Conservation (phyloP, 306 rosid species). For the Astragalus glycyphyllos region DNA sequence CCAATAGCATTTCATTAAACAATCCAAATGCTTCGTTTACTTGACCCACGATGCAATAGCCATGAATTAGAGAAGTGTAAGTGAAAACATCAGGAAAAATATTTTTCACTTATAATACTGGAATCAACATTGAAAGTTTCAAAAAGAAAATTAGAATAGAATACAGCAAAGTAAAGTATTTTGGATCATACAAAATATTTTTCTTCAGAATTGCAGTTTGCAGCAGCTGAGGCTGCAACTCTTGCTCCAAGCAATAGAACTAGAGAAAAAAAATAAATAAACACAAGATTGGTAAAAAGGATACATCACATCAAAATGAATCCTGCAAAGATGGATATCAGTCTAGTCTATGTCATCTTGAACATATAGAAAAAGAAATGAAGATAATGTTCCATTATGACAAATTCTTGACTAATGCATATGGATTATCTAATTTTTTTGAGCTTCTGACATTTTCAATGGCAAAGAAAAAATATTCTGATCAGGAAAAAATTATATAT, state of each 20-base stretch:
- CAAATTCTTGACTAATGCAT: conserved; percentile 10
- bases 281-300: no score
- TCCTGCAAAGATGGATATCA: neutral
- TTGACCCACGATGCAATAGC: neutral
- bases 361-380: neutral
- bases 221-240: no score
- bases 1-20: neutral
- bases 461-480: neutral
- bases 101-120: no score
- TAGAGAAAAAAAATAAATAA: no score
- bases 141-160: neutral
- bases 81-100: neutral
- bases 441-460: neutral
- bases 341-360: neutral
- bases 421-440: neutral
- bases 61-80: neutral
- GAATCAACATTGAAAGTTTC: neutral
- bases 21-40: neutral
- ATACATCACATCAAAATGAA: no score
- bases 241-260: no score
- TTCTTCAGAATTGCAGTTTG: no score
- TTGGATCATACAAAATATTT: no score
- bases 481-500: neutral
- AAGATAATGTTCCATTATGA: conserved; percentile 7
- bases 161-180: neutral